A percentile compares a stretch with the other conserved stretches of the same genome.
phyloP scores from a whole-genome alignment of 139 green algal species.

The Coelastrella sp. region DNA sequence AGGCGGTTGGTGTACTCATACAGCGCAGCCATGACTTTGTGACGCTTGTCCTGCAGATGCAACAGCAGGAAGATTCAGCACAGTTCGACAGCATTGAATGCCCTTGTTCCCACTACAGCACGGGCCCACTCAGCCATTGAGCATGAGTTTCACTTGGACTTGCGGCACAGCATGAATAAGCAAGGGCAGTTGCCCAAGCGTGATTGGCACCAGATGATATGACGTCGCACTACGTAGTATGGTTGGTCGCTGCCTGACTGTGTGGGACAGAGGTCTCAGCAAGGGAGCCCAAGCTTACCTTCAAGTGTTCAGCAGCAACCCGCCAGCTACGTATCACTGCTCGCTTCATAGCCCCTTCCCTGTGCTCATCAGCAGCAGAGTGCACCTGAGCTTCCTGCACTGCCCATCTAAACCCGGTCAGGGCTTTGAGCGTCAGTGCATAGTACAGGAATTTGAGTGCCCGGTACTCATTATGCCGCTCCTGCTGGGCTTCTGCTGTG shows the following conservation, averaged over 20 bases:
- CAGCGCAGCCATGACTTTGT: constrained; percentile 27
- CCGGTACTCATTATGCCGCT: constrained; percentile 16
- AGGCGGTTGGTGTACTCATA: neutral
- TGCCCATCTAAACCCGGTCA: constrained; percentile 32
- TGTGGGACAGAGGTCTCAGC: too few relatives aligned
- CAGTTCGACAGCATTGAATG: neutral
- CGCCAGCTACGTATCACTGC: constrained; percentile 4
- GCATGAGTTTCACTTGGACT: neutral
- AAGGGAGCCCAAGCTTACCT: neutral
- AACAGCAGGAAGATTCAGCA: neutral
- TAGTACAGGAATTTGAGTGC: constrained; percentile 22
- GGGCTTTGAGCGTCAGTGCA: constrained; percentile 6
- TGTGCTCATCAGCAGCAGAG: constrained; percentile 2
- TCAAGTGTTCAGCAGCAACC: neutral
- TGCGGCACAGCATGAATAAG: too few relatives aligned
- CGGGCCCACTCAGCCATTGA: too few relatives aligned
- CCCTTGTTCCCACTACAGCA: too few relatives aligned
- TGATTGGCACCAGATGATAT: too few relatives aligned
- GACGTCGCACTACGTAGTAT: too few relatives aligned
- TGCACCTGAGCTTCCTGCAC: constrained; percentile 9
- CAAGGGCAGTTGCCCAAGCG: too few relatives aligned
- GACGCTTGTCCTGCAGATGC: constrained; percentile 20
- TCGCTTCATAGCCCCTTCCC: neutral
- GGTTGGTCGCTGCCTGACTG: too few relatives aligned
- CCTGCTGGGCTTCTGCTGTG: neutral